Evolutionary conservation across 176 grass and related monocot genomes (phyloP).

Genomic region (barley (Hordeum vulgare)): DNA sequence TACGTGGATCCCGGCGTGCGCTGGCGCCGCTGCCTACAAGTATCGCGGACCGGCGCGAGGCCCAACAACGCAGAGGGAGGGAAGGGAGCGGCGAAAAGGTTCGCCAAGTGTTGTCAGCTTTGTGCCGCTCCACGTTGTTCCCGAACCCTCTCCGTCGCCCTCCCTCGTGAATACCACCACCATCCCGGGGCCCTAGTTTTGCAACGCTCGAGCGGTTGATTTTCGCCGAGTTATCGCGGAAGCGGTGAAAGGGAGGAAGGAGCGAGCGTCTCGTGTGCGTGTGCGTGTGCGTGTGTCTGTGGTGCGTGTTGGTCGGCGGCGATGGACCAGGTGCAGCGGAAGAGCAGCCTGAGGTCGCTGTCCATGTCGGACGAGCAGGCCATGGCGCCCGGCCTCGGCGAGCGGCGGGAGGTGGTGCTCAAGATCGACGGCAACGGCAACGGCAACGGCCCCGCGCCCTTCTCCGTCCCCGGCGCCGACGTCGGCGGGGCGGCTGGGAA

Average conservation of each 20-base stretch:
- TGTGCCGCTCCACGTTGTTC: conserved; percentile 36
- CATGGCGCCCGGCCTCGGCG: neutral
- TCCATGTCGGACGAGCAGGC: conserved; percentile 12
- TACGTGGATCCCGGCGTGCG: neutral
- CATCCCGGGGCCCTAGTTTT: neutral
- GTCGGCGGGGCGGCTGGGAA: conserved; percentile 19
- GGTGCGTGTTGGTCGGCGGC: neutral
- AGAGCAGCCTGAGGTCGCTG: conserved; percentile 23
- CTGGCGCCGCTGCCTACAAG: conserved; percentile 4
- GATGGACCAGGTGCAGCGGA: conserved; percentile 39
- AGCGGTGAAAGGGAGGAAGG: neutral
- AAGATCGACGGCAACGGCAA: conserved; percentile 60
- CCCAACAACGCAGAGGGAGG: neutral
- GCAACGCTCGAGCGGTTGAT: neutral
- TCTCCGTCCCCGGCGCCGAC: neutral
- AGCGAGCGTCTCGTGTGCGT: neutral
- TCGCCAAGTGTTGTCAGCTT: neutral
- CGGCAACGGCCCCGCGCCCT: conserved; percentile 24
- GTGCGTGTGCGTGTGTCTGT: neutral
- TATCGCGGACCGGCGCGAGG: neutral
- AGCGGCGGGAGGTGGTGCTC: conserved; percentile 43
- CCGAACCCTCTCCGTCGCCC: conserved; percentile 23
- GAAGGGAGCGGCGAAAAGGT: conserved; percentile 16
- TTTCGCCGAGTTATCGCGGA: neutral
- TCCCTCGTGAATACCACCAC: neutral